Evolutionary conservation across 2,329 filamentous ascomycete genomes (phyloP), one percentile per base, ranked within the genome.

Genomic region (Xylariaceae sp.): DNA sequence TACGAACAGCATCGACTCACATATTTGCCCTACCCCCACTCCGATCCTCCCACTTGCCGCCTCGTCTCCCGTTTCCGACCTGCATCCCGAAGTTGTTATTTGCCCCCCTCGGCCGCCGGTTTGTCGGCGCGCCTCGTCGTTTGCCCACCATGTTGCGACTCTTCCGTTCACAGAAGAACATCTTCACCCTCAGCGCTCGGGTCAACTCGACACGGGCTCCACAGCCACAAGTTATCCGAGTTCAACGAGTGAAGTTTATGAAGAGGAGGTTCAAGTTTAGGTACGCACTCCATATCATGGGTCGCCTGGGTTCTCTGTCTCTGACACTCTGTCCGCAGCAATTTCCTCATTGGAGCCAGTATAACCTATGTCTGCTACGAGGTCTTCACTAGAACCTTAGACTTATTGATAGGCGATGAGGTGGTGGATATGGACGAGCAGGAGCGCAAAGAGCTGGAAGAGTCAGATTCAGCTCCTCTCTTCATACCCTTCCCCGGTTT

Each of bases 401-500:
- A 74, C 49, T 73, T 74, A 55, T 75, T 73, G 69, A 67, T 75
- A 11, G 76, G 80, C 37, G 72, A 75, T 15, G 72, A 78, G 64
- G 75, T 76, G 61, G 73, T 75, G 3, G 70, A 74, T 11, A 65
- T 78, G 53, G 75, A 75, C 1, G 74, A 77, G 18, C 74, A 79
- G 50, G 78, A 80, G 66, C 76, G 73, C 61, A 69, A 74, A 35
- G 72, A 76, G 17, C 23, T 69, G 4, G 71, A 76, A 11, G 74
- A 77, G 1, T 76, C 77, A 1, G 75, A 78, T 2, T 74, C 76
- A 11, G 75, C 79, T 15, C 72, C 78, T 11, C 17, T 78, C 4
- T 88, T 88, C 61, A 78, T 89, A 6, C 83, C 86, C 0, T 80
- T 88, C 55, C 84, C 84, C 2, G 83, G 84, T 49, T 84, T 82